Conservation (phyloP, 202 grass and related monocot species). For the Cymbopogon flexuosus region DNA sequence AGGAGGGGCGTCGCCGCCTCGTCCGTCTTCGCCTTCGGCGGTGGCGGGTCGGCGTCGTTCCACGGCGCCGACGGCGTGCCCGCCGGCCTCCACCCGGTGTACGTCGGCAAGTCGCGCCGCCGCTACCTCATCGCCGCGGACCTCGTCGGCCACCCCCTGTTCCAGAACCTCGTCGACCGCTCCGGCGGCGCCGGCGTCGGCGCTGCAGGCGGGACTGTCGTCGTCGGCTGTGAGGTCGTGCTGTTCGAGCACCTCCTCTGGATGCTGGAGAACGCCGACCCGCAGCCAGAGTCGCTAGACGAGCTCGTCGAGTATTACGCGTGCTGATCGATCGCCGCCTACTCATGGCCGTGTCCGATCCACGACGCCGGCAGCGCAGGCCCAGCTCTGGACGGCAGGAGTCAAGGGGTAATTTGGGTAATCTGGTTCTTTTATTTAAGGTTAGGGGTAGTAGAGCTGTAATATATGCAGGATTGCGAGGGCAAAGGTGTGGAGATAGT, state of each 20-base stretch:
- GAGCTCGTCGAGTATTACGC: constrained; percentile 97
- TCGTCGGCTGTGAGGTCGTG: constrained; percentile 90
- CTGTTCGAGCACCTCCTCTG: constrained; percentile 96
- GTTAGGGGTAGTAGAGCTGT: constrained; percentile 48
- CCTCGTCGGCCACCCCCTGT: constrained; percentile 67
- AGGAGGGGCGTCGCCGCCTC: not conserved
- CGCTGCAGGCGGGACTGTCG: constrained; percentile 24
- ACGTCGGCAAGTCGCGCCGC: constrained; percentile 84
- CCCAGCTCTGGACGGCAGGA: constrained; percentile 11
- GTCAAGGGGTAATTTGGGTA: constrained; percentile 27
- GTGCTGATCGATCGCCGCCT: constrained; percentile 38
- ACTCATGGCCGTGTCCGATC: not conserved
- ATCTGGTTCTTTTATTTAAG: constrained; percentile 25
- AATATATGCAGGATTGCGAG: constrained; percentile 30
- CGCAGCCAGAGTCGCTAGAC: constrained; percentile 76
- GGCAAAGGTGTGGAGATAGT: constrained; percentile 31
- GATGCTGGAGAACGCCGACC: constrained; percentile 96
- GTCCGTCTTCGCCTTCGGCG: not conserved
- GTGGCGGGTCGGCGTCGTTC: constrained; percentile 41
- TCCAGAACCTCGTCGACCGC: constrained; percentile 80
- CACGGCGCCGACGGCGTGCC: constrained; percentile 60
- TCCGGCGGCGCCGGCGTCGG: constrained; percentile 29
- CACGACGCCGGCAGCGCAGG: not conserved
- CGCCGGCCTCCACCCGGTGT: constrained; percentile 69
- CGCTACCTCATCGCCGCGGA: constrained; percentile 76